These are phyloP conservation scores for Yamadazyma philogaea DNA, from an alignment of 805 yeast genomes.

Conservation along the genomic window DNA sequence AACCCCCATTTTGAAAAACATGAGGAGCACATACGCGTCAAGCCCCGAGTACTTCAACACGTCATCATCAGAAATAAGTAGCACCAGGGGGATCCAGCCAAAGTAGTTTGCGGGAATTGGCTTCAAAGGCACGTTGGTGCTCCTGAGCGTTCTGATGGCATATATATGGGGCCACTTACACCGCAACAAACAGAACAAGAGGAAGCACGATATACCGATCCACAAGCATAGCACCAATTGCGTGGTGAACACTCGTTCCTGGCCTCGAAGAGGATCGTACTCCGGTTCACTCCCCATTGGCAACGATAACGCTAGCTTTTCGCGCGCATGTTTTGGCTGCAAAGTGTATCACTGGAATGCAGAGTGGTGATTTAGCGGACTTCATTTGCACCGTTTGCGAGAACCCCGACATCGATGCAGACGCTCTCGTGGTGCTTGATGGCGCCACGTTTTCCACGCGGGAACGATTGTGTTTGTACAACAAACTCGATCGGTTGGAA, in stretches of 20 bases:
- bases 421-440: background rate
- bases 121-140: conserved; percentile 34
- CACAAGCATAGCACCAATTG: conserved; percentile 49
- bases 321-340: conserved; percentile 1
- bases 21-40: conserved; percentile 66
- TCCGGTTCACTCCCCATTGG: conserved; percentile 7
- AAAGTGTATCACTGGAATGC: background rate
- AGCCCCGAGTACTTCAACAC: conserved; percentile 84
- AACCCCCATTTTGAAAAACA: conserved; percentile 63
- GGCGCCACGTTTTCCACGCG: background rate
- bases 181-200: conserved; percentile 49
- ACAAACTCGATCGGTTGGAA: conserved; percentile 3
- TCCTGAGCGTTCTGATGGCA: conserved; percentile 52
- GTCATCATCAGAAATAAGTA: conserved; percentile 69
- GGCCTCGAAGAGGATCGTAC: conserved; percentile 21
- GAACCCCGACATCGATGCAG: background rate
- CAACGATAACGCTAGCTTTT: background rate
- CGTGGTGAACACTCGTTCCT: conserved; percentile 55
- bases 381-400: background rate
- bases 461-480: background rate
- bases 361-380: background rate
- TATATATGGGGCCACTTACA: conserved; percentile 56
- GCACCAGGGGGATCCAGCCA: conserved; percentile 34
- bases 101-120: conserved; percentile 51
- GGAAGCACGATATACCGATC: conserved; percentile 45